Evolutionary conservation across 192 early-diverging fungal genomes (phyloP).

Genomic region (Cladochytrium replicatum): DNA sequence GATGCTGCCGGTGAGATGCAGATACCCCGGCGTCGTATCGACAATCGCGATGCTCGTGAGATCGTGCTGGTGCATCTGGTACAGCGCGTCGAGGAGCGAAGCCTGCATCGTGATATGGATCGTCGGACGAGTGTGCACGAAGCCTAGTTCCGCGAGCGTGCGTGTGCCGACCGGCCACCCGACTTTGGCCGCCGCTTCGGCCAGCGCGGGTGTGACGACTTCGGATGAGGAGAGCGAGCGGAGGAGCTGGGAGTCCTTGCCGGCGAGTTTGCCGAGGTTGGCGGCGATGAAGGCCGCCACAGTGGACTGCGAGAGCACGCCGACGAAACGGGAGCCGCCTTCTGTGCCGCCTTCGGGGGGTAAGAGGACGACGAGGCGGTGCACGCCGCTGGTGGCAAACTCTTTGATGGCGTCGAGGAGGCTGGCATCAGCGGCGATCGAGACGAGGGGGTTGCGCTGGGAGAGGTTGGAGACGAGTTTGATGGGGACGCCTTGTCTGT

Average conservation of each 20-base stretch:
- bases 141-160: constrained; percentile 26
- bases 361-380: constrained; percentile 33
- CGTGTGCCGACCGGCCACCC: constrained; percentile 23
- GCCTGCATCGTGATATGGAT: constrained; percentile 13
- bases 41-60: constrained; percentile 42
- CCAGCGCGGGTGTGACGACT: neutral
- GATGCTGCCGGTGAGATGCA: constrained; percentile 23
- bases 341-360: constrained; percentile 5
- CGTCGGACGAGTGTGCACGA: constrained; percentile 20
- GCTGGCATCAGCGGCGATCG: constrained; percentile 17
- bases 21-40: constrained; percentile 7
- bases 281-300: constrained; percentile 28
- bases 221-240: constrained; percentile 4
- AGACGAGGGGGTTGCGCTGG: constrained; percentile 30
- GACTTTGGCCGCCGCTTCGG: neutral
- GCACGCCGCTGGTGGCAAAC: constrained; percentile 17
- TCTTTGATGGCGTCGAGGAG: constrained; percentile 29
- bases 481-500: constrained; percentile 30
- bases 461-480: constrained; percentile 37
- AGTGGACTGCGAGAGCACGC: constrained; percentile 32
- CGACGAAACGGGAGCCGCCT: constrained; percentile 22
- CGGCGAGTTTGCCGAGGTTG: constrained; percentile 27
- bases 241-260: neutral
- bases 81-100: constrained; percentile 36
- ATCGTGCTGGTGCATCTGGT: constrained; percentile 35